Evolutionary conservation across 208 protist species (phyloP), one percentile per base, ranked within the genome.

Genomic region (Acanthamoeba royreba): DNA sequence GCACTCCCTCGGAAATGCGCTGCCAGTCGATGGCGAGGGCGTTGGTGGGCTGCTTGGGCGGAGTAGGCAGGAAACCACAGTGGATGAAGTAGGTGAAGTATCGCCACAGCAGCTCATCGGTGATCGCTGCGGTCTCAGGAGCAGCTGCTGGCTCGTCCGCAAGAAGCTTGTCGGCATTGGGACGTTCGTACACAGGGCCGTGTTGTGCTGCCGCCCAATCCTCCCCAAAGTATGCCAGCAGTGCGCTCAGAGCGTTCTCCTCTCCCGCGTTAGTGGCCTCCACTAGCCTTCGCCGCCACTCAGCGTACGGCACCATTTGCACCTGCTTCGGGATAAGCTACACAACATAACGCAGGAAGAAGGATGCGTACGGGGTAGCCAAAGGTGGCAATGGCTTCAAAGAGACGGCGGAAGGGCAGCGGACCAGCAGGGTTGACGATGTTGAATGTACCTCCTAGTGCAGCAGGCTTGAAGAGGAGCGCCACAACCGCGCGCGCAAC

Each of bases 401-500:
- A 87, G 38, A 87, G 79, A 38, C 47, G 47, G 79, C 49, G 43
- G 79, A 63, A 61, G 79, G 79, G 79, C 4, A 87, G 38, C 17
- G 79, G 79, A 42, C 63, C 63, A n/a, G 79, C 79, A 33, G 79
- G 79, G 79, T 61, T 87, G 40, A 53, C 42, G 79, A 63, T 35
- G 79, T 87, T 52, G 79, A 63, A 87, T 15, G 49, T 61, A 43
- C 40, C 42, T 9, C 79, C 43, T 11, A 87, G 33, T 17, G 79
- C 19, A n/a, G 38, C 1, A 13, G 79, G 79, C 47, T 63, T 87
- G 43, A 52, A 61, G 31, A 61, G 45, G 79, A 92, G 55, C 7
- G 87, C 87, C 15, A 95, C 95, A 19, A 95, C 88, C 0, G 88
- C 92, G 25, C 42, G 49, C 5, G 94, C 86, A 11, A 96, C 92